A percentile compares a stretch with the other conserved stretches of the same genome.
Conservation (phyloP, 2,329 filamentous ascomycete species). For the Cadophora sp. region DNA sequence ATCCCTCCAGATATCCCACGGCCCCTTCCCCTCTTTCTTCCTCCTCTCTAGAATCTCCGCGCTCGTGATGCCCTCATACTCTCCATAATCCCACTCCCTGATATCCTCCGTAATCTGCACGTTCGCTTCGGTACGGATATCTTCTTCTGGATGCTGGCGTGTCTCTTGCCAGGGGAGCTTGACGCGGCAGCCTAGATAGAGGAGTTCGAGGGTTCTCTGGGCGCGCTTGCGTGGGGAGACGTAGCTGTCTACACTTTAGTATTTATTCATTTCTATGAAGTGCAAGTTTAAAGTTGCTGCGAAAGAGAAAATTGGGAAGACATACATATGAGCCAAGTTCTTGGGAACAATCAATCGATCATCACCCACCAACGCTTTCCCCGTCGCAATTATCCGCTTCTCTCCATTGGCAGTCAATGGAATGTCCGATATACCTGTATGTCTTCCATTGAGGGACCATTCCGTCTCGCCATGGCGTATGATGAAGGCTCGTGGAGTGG, state of each 20-base stretch:
- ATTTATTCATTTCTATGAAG: background rate
- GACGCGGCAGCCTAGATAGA: constrained; percentile 74
- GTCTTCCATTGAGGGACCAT: constrained; percentile 86
- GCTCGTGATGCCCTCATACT: constrained; percentile 83
- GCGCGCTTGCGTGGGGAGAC: constrained; percentile 87
- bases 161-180: constrained; percentile 73
- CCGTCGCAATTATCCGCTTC: constrained; percentile 77
- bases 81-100: constrained; percentile 78
- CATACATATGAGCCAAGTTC: constrained; percentile 83
- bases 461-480: constrained; percentile 93
- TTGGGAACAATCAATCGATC: constrained; percentile 85
- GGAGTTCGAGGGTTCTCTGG: constrained; percentile 87
- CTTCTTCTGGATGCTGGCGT: constrained; percentile 46
- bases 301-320: background rate
- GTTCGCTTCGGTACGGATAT: constrained; percentile 60
- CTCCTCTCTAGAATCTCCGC: constrained; percentile 68
- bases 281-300: background rate
- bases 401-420: constrained; percentile 83
- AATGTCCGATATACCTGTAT: constrained; percentile 88
- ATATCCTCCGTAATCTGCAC: constrained; percentile 75
- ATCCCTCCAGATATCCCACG: constrained; percentile 90
- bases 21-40: constrained; percentile 59
- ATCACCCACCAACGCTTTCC: constrained; percentile 80
- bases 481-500: constrained; percentile 77
- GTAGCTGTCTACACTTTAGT: constrained; percentile 57